A percentile compares a stretch with the other conserved stretches of the same genome.
phyloP scores from a whole-genome alignment of 345 rosid genomes.

The Camelina hispida region DNA sequence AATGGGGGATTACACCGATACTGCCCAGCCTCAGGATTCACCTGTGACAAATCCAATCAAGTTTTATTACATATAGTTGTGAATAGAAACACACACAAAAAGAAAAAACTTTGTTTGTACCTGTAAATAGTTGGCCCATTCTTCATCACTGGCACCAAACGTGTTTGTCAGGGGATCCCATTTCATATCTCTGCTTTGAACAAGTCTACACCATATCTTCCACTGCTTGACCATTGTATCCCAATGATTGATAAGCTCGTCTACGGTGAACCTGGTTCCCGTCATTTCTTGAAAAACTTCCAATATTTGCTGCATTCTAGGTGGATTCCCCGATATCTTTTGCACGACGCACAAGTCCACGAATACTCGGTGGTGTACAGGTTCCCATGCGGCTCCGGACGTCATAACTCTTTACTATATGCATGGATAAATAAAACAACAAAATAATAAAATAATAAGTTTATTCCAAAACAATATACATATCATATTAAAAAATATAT shows the following conservation, averaged over 20 bases:
- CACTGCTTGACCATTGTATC: neutral
- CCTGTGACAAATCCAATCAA: neutral
- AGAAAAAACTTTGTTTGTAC: neutral
- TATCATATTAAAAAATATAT: too few relatives aligned
- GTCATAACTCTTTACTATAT: neutral
- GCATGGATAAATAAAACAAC: neutral
- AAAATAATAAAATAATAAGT: too few relatives aligned
- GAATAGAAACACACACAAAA: neutral
- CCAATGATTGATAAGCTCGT: neutral
- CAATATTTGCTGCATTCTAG: neutral
- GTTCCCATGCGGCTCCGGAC: neutral
- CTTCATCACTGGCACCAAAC: neutral
- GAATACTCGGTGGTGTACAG: neutral
- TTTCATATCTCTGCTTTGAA: neutral
- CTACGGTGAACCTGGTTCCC: neutral
- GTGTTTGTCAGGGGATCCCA: neutral
- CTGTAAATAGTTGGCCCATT: neutral
- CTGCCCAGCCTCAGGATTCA: neutral
- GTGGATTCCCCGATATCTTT: neutral
- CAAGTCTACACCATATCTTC: neutral
- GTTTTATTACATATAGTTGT: neutral
- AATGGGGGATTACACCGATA: neutral
- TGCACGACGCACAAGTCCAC: neutral
- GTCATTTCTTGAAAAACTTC: neutral
- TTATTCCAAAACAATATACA: neutral